These are phyloP conservation scores for Carallia pectinifolia DNA, from an alignment of 345 rosid species.

Conservation along the genomic window DNA sequence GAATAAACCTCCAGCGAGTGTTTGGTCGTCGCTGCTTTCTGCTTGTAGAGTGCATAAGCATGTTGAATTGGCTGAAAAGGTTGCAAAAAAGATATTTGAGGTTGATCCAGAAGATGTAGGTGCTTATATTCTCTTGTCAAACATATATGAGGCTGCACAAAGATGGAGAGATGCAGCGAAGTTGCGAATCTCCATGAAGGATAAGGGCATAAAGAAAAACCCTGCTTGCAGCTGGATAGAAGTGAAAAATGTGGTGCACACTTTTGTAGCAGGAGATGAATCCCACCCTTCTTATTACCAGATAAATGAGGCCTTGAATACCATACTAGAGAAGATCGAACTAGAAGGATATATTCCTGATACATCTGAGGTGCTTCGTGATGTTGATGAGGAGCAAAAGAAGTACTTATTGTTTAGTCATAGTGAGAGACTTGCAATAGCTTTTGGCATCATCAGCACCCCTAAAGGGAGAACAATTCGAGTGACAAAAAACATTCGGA, in stretches of 20 bases:
- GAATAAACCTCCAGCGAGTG: constrained; percentile 52
- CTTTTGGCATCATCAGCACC: constrained; percentile 62
- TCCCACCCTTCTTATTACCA: constrained; percentile 53
- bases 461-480: constrained; percentile 65
- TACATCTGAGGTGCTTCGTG: constrained; percentile 62
- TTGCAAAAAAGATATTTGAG: constrained; percentile 49
- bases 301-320: constrained; percentile 45
- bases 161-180: constrained; percentile 66
- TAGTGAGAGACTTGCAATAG: constrained; percentile 76
- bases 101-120: constrained; percentile 69
- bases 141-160: constrained; percentile 60
- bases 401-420: constrained; percentile 49
- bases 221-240: constrained; percentile 92
- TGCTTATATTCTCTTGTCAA: constrained; percentile 72
- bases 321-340: constrained; percentile 58
- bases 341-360: constrained; percentile 71
- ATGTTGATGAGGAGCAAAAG: constrained; percentile 76
- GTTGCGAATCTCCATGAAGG: constrained; percentile 47
- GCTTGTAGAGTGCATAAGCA: constrained; percentile 80
- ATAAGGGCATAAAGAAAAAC: constrained; percentile 57
- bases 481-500: constrained; percentile 65
- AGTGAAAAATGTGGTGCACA: constrained; percentile 57
- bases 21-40: constrained; percentile 69
- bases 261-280: constrained; percentile 68
- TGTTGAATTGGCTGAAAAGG: constrained; percentile 67